phyloP scores from a whole-genome alignment of 2,329 filamentous ascomycete species.

The Laburnicola sp. region DNA sequence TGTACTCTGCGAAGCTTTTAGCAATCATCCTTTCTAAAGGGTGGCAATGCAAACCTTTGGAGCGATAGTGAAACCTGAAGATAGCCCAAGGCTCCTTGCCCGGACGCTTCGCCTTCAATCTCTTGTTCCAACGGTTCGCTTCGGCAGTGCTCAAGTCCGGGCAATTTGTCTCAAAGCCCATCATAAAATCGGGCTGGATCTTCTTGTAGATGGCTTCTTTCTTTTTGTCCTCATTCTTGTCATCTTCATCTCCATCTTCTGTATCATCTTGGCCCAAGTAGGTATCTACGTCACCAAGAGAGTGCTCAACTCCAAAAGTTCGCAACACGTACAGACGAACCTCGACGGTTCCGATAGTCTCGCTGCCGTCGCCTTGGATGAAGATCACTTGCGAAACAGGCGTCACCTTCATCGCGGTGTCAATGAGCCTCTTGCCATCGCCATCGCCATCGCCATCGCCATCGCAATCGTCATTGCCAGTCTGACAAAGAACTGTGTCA shows the following conservation, averaged over 20 bases:
- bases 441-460: constrained; percentile 4
- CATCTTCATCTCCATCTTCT: not conserved
- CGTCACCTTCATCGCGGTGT: constrained; percentile 88
- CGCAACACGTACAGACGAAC: constrained; percentile 35
- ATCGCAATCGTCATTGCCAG: too few species aligned
- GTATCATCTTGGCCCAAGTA: constrained; percentile 14
- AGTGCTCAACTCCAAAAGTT: constrained; percentile 20
- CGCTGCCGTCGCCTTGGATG: constrained; percentile 11
- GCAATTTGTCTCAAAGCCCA: constrained; percentile 25
- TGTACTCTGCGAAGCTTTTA: constrained; percentile 17
- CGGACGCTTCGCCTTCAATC: constrained; percentile 25
- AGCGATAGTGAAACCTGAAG: constrained; percentile 49
- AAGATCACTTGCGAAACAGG: constrained; percentile 63
- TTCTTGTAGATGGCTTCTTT: constrained; percentile 15
- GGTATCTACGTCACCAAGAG: constrained; percentile 11
- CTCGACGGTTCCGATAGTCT: constrained; percentile 38
- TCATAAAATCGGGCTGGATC: constrained; percentile 26
- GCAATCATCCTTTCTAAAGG: not conserved
- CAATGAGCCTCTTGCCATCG: constrained; percentile 61
- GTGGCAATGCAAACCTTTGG: constrained; percentile 18
- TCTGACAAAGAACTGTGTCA: constrained; percentile 23
- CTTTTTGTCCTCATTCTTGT: not conserved
- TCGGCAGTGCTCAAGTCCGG: constrained; percentile 15
- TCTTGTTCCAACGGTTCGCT: constrained; percentile 13
- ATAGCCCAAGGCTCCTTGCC: constrained; percentile 45